phyloP scores from a whole-genome alignment of 2,329 filamentous ascomycete genomes.

The Talaromyces verruculosus region DNA sequence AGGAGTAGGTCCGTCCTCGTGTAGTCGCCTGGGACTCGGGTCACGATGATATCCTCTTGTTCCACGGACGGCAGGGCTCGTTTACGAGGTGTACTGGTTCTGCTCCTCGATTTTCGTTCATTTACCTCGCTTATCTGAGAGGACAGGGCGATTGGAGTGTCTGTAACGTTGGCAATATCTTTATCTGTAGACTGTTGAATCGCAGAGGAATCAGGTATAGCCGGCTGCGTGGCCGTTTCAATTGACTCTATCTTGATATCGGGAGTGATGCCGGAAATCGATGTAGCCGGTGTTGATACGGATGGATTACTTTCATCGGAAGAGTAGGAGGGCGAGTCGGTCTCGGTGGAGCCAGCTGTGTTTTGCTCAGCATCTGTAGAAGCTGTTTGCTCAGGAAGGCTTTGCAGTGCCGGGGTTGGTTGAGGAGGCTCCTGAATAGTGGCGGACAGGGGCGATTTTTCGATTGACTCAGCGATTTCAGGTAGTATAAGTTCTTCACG shows the following conservation, averaged over 20 bases:
- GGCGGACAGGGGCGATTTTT: conserved; percentile 17
- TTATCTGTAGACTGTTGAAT: not conserved
- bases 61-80: conserved; percentile 42
- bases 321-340: conserved; percentile 31
- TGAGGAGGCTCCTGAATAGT: conserved; percentile 6
- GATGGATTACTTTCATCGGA: conserved; percentile 33
- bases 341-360: conserved; percentile 24
- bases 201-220: not conserved
- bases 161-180: not conserved
- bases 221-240: conserved; percentile 5
- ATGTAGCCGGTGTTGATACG: conserved; percentile 39
- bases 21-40: conserved; percentile 73
- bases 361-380: conserved; percentile 12
- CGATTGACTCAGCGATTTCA: conserved; percentile 29
- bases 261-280: conserved; percentile 31
- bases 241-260: conserved; percentile 26
- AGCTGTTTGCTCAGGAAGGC: not conserved
- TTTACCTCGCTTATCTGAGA: conserved; percentile 19
- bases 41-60: conserved; percentile 30
- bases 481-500: conserved; percentile 39
- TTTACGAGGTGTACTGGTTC: conserved; percentile 28
- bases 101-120: conserved; percentile 25
- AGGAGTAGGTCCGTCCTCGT: conserved; percentile 75
- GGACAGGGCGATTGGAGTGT: conserved; percentile 11
- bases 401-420: not conserved